Evolutionary conservation across 106 monocot genomes (phyloP).

Genomic region (Phalaenopsis aphrodite): DNA sequence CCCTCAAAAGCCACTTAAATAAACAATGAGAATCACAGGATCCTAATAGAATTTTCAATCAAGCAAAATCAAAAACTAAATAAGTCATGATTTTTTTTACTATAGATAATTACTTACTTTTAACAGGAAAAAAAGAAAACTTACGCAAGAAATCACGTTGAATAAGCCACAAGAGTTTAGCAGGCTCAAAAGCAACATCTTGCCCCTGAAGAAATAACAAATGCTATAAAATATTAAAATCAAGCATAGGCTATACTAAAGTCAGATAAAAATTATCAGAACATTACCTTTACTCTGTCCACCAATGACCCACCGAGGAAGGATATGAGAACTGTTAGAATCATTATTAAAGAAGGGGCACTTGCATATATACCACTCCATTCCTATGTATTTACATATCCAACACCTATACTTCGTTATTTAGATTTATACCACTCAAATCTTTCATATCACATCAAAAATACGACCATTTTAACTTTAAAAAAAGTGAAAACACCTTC

Average conservation of each 20-base stretch:
- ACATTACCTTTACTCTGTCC: slow-evolving; percentile 80
- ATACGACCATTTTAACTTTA: too few species aligned
- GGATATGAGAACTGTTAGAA: slow-evolving; percentile 23
- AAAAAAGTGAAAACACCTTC: too few species aligned
- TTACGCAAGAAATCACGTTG: slow-evolving; percentile 99
- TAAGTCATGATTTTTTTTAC: not conserved
- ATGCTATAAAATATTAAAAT: not conserved
- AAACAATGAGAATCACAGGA: not conserved
- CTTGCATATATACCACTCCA: too few species aligned
- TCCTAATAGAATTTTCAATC: not conserved
- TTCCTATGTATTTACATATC: too few species aligned
- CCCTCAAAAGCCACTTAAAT: not conserved
- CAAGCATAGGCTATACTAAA: not conserved
- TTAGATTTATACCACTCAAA: too few species aligned
- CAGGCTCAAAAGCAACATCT: slow-evolving; percentile 96
- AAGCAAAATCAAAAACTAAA: not conserved
- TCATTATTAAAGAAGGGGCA: too few species aligned
- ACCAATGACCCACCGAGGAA: slow-evolving; percentile 12
- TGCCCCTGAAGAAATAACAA: slow-evolving; percentile 59
- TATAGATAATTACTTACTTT: not conserved
- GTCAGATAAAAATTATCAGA: not conserved
- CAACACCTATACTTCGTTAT: too few species aligned
- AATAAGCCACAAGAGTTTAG: slow-evolving; percentile 98
- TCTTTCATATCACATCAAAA: too few species aligned
- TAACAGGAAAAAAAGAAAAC: slow-evolving; percentile 11